Evolutionary conservation across 768 basidiomycete genomes (phyloP), one percentile per base, ranked within the genome.

Genomic region (Leccinum subgranulosum): DNA sequence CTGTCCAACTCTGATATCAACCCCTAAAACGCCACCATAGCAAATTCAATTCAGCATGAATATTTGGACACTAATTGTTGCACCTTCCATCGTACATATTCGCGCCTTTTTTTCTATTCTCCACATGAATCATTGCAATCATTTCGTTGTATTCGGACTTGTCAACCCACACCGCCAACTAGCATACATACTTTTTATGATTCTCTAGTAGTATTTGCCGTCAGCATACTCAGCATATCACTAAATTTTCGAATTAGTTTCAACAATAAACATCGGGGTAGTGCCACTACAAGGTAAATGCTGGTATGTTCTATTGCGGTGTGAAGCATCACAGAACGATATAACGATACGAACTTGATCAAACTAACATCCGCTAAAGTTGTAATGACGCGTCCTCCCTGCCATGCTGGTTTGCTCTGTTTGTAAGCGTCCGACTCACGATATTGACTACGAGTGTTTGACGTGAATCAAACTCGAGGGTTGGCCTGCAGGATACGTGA

Each of bases 381-480:
- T 64, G 60, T 43, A 60, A 61, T 47, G 59, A 27, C 43, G 48
- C n/a, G 56, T 52, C 59, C 51, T 66, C 70, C 49, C 52, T 67
- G 49, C 66, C 54, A 11, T 66, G n/a, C n/a, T n/a, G 72, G 47
- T 36, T 66, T 54, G 90, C 66, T 58, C 88, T 82, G 41, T 76
- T 68, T 28, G 81, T 75, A 71, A 92, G 92, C 17, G 86, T 79
- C 65, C 78, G 79, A 74, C 87, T 87, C 29, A 92, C 86, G 49
- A 90, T 82, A 69, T 87, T 88, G 76, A 92, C 90, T 93, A 62
- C n/a, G 45, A 36, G 41, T 33, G 23, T 14, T 51, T 34, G 61
- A 39, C 15, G 8, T 8, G 12, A 0, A 34, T 66, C 29, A n/a
- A 28, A 27, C 27, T n/a, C 6, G 49, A 58, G 55, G 51, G 34